These are phyloP conservation scores for Pneumocystis canis DNA, from an alignment of 1,139 yeast species.

Conservation along the genomic window DNA sequence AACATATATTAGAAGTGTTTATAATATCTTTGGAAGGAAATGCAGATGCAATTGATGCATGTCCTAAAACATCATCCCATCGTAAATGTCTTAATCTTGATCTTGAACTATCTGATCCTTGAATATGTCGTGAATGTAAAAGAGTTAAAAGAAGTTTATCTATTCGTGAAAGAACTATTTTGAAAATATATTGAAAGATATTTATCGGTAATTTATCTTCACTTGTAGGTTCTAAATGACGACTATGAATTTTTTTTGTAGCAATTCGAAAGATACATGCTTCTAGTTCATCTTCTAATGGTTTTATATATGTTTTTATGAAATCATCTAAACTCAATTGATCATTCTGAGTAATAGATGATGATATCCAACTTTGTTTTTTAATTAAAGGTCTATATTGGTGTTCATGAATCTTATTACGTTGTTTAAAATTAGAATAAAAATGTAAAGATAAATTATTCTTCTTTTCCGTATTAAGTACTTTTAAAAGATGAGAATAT, in stretches of 20 bases:
- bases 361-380: neutral
- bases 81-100: neutral
- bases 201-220: neutral
- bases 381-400: neutral
- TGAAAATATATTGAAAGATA: neutral
- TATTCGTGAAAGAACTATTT: neutral
- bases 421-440: neutral
- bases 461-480: neutral
- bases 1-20: neutral
- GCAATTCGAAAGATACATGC: neutral
- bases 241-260: neutral
- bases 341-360: neutral
- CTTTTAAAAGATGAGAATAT: neutral
- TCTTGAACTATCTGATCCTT: neutral
- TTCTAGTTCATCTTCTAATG: neutral
- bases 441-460: neutral
- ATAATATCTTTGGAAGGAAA: neutral
- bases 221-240: neutral
- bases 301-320: neutral
- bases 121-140: neutral
- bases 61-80: neutral
- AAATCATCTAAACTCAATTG: neutral
- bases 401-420: neutral
- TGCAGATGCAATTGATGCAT: neutral
- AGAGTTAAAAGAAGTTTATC: neutral